These are phyloP conservation scores for Cruciata laevipes DNA, from an alignment of 257 asterid genomes.

Conservation along the genomic window DNA sequence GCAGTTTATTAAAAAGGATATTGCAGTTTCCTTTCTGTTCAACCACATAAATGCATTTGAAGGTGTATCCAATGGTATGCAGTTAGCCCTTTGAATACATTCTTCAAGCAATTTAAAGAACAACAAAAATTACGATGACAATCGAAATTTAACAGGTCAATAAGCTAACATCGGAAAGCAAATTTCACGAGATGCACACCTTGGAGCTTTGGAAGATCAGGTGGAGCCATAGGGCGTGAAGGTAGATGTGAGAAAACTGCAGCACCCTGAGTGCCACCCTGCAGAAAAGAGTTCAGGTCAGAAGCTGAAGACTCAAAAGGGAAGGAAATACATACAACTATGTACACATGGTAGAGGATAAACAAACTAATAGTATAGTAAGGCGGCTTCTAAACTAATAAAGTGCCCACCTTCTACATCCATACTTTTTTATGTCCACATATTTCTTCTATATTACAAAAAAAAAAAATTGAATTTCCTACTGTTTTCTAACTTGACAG, in stretches of 20 bases:
- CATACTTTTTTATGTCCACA: not conserved
- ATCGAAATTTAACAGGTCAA: not conserved
- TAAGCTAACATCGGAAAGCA: not conserved
- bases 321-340: not conserved
- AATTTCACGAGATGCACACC: constrained; percentile 30
- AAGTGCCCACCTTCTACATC: not conserved
- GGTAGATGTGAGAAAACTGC: constrained; percentile 53
- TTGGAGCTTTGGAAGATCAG: constrained; percentile 65
- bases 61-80: not conserved
- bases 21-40: not conserved
- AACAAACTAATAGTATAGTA: not conserved
- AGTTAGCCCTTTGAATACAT: not conserved
- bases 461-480: no score
- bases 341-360: not conserved
- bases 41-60: not conserved
- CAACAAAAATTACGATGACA: not conserved
- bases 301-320: not conserved
- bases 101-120: not conserved
- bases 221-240: constrained; percentile 44
- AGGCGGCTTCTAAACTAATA: not conserved
- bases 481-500: not conserved
- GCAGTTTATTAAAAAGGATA: not conserved
- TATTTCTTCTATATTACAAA: not conserved
- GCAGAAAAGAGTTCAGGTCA: constrained; percentile 14
- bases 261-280: constrained; percentile 51